These are phyloP conservation scores for Monosporascus sp. DNA, from an alignment of 2,329 filamentous ascomycete species.

Conservation along the genomic window DNA sequence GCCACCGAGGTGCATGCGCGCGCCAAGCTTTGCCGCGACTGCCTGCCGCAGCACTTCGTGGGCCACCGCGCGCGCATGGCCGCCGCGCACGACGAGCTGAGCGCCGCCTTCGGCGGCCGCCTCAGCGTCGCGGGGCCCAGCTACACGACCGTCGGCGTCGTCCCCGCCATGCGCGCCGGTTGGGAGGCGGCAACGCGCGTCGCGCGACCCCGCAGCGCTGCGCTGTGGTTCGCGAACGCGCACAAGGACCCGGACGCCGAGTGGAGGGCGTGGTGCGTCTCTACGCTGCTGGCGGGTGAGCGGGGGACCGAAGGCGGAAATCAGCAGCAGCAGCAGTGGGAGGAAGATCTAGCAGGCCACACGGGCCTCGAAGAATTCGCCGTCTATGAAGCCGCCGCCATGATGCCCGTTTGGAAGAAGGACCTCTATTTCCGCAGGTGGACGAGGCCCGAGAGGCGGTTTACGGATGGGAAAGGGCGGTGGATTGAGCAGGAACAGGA, in stretches of 20 bases:
- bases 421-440: constrained; percentile 5
- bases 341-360: neutral
- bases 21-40: constrained; percentile 58
- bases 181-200: constrained; percentile 38
- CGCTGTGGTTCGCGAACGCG: constrained; percentile 1
- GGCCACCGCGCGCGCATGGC: constrained; percentile 66
- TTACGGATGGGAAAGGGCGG: neutral
- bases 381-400: neutral
- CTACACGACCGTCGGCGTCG: constrained; percentile 47
- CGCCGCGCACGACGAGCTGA: constrained; percentile 50
- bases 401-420: neutral
- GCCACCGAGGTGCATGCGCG: constrained; percentile 56
- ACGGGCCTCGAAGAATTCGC: constrained; percentile 12
- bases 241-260: neutral
- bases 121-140: constrained; percentile 60
- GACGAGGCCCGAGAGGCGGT: neutral
- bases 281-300: neutral
- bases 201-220: constrained; percentile 10
- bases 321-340: neutral
- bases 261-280: neutral
- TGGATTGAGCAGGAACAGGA: too few species aligned
- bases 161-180: constrained; percentile 47
- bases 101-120: constrained; percentile 52
- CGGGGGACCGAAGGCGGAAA: neutral
- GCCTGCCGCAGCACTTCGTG: constrained; percentile 86